A percentile compares a stretch with the other conserved stretches of the same genome.
Conservation (phyloP, 1,284 basidiomycete genomes). For the Ganoderma sp. region DNA sequence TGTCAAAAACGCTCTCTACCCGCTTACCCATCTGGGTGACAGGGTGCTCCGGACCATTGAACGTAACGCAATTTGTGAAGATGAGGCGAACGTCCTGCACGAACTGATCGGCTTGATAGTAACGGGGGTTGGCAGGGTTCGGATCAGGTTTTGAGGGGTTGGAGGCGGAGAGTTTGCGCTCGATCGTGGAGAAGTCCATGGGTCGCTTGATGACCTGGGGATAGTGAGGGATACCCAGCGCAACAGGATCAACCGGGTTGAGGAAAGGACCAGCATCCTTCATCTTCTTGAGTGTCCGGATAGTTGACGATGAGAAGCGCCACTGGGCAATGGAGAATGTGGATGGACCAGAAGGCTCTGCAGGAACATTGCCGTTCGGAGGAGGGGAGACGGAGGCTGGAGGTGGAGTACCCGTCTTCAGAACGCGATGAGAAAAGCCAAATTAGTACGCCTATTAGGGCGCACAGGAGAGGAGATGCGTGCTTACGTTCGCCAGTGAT, state of each 20-base stretch:
- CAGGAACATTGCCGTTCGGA: constrained; percentile 26
- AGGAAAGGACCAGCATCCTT: constrained; percentile 87
- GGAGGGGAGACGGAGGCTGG: constrained; percentile 45
- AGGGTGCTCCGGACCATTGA: constrained; percentile 92
- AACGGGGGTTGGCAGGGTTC: constrained; percentile 74
- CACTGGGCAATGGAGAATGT: constrained; percentile 71
- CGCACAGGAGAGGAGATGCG: constrained; percentile 47
- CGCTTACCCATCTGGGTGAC: constrained; percentile 82
- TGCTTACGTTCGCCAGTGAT: constrained; percentile 68
- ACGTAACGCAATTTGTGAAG: constrained; percentile 87
- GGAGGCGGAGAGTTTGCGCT: constrained; percentile 82
- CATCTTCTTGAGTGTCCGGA: constrained; percentile 87
- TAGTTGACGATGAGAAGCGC: constrained; percentile 80
- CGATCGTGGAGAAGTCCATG: constrained; percentile 96
- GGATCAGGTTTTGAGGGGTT: constrained; percentile 79
- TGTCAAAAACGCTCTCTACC: constrained; percentile 88
- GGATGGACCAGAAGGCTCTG: constrained; percentile 41
- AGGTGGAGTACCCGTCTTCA: constrained; percentile 76
- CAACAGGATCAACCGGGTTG: constrained; percentile 89
- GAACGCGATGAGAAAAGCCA: constrained; percentile 41
- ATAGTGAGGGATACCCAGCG: constrained; percentile 92
- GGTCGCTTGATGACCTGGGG: constrained; percentile 86
- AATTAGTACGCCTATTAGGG: constrained; percentile 63
- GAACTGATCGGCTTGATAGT: constrained; percentile 78
- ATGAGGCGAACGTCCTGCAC: constrained; percentile 83